Evolutionary conservation across 805 yeast species (phyloP).

Genomic region (Kuraishia cidri): DNA sequence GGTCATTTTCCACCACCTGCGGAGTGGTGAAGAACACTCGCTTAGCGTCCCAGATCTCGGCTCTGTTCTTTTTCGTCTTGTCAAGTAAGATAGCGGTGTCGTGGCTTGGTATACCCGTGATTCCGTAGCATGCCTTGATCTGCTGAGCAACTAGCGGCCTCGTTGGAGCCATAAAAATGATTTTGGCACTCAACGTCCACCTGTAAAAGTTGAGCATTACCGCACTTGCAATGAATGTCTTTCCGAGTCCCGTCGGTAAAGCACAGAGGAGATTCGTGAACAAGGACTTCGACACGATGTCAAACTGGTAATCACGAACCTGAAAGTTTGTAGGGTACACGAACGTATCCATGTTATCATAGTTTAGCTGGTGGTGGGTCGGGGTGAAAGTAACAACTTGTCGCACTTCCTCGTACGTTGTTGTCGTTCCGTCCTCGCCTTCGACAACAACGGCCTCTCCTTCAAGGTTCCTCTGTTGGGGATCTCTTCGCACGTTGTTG

Average conservation of each 20-base stretch:
- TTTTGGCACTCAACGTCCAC: constrained; percentile 76
- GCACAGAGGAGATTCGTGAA: constrained; percentile 76
- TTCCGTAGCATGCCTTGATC: constrained; percentile 82
- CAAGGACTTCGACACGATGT: constrained; percentile 66
- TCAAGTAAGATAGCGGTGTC: constrained; percentile 71
- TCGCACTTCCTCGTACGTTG: constrained; percentile 15
- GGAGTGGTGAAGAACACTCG: constrained; percentile 92
- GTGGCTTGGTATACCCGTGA: constrained; percentile 71
- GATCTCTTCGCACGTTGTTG: too few species aligned
- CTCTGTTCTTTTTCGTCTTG: constrained; percentile 48
- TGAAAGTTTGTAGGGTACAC: constrained; percentile 83
- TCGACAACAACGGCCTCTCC: constrained; percentile 10
- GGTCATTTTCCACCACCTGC: constrained; percentile 89
- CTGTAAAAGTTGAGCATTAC: constrained; percentile 84
- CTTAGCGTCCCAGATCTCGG: constrained; percentile 67
- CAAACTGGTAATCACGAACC: constrained; percentile 81
- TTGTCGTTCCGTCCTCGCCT: constrained; percentile 8
- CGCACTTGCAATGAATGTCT: constrained; percentile 91
- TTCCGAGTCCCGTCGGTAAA: constrained; percentile 95
- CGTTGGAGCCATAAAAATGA: constrained; percentile 95
- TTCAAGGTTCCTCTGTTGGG: constrained; percentile 15
- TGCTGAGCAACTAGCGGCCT: constrained; percentile 95
- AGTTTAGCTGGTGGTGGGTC: constrained; percentile 42
- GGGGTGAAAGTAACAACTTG: constrained; percentile 19
- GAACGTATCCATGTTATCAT: constrained; percentile 32